phyloP scores from a whole-genome alignment of 176 grass and related monocot species.

The Triticum urartu region DNA sequence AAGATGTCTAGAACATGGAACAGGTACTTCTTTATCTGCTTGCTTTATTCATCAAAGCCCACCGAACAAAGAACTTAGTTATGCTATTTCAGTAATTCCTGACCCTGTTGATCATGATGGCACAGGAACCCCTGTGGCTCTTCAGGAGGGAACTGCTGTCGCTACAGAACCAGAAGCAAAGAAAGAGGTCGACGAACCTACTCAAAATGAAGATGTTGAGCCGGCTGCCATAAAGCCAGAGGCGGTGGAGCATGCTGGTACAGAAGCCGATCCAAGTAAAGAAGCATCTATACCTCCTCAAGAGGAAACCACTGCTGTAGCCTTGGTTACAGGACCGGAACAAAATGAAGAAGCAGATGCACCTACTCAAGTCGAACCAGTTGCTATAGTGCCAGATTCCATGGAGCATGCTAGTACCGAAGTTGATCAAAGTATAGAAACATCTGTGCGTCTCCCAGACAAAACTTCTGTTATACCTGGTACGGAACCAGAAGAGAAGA shows the following conservation, averaged over 20 bases:
- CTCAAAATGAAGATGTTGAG: neutral
- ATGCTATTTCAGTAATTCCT: neutral
- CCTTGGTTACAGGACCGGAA: neutral
- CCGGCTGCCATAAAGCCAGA: neutral
- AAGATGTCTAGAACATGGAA: neutral
- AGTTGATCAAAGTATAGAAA: neutral
- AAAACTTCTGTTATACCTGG: too few species aligned
- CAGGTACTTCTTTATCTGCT: neutral
- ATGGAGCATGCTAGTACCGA: neutral
- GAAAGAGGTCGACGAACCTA: neutral
- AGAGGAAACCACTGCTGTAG: neutral
- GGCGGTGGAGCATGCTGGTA: neutral
- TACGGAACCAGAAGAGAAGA: too few species aligned
- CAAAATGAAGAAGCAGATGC: neutral
- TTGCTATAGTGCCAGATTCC: neutral
- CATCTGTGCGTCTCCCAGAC: too few species aligned
- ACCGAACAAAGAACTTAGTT: neutral
- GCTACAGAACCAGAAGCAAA: constrained; percentile 14
- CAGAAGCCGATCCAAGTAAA: neutral
- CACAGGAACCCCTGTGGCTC: neutral
- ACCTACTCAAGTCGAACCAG: neutral
- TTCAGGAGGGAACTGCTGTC: neutral
- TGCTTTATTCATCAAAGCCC: neutral
- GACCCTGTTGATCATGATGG: neutral
- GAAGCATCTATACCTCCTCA: neutral